Evolutionary conservation across 139 green algal species (phyloP).

Genomic region (Chlorella ohadii): DNA sequence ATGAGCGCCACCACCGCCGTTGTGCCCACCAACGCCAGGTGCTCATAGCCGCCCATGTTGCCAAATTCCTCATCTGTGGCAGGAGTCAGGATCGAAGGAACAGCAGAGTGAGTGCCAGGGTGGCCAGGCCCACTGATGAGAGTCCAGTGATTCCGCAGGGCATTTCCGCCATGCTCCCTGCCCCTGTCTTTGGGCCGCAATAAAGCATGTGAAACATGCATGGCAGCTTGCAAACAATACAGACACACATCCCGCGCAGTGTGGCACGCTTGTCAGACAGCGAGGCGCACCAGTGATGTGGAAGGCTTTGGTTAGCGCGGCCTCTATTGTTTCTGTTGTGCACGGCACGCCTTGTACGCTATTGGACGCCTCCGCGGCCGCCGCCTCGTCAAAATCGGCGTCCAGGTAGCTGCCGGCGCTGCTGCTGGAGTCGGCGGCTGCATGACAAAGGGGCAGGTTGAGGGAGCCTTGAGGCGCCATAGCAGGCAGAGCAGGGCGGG

Average conservation of each 20-base stretch:
- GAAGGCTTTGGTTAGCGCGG: conserved; percentile 61
- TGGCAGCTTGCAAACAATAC: no score
- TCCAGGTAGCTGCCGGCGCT: conserved; percentile 16
- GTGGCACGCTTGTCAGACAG: no score
- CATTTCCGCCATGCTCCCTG: no score
- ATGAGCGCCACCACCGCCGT: conserved; percentile 89
- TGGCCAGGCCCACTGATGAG: no score
- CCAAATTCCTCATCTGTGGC: conserved; percentile 66
- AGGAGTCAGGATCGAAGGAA: background rate
- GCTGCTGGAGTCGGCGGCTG: background rate
- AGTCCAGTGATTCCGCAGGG: no score
- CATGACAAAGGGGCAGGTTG: no score
- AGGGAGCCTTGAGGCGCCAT: no score
- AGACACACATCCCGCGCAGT: no score
- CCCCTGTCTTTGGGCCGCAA: no score
- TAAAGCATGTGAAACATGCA: no score
- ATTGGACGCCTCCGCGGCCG: background rate
- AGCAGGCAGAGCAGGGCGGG: no score
- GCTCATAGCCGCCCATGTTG: conserved; percentile 50
- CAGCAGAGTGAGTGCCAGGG: no score
- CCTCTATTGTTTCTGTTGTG: conserved; percentile 49
- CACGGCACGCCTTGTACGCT: conserved; percentile 26
- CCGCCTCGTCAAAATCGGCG: conserved; percentile 6
- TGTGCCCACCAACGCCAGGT: conserved; percentile 74
- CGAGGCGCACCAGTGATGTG: conserved; percentile 54